Evolutionary conservation across 139 green algal species (phyloP), one percentile per base, ranked within the genome.

Genomic region (Chlorella ohadii): DNA sequence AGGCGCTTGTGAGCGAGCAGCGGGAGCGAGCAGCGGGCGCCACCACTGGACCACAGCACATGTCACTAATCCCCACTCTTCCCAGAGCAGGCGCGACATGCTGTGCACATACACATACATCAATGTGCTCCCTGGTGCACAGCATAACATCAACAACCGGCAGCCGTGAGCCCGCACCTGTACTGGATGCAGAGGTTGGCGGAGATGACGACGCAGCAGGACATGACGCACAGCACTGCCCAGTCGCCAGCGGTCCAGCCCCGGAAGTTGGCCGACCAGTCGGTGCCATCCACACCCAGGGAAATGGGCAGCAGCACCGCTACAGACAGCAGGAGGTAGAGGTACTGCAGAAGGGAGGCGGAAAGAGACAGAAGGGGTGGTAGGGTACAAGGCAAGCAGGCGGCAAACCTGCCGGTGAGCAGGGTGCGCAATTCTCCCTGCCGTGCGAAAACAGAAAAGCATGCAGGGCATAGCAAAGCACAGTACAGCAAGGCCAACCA

Each of bases 171-270:
- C 4, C 1, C 59, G 59, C 44, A 55, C 44, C 20, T 33, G 28
- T 31, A 22, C 63, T 68, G 27, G 27, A 36, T 31, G 27, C 27
- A 36, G 28, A 33, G 63, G 63, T 33, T 22, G 63, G 27, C 31
- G 6, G 31, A 31, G 27, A 68, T 68, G 63, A 68, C 27, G 4
- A 68, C 9, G 63, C 38, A 78, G 44, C 61, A 64, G 11, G 44
- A 28, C 17, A 47, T 28, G 17, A 78, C 44, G 72, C 72, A 64
- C 72, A 78, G 72, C 72, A 78, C 72, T 0, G 72, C 72, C 72
- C 72, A 78, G 72, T 47, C 61, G 72, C 72, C 34, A 11, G 72
- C 72, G 2, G 44, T 38, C 72, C 72, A 78, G 5, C 72, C 72
- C 1, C 33, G 41, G 61, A 78, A 78, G 41, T 78, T 47, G 41